Percentiles rank a stretch among this genome's conserved stretches.
Conservation (phyloP, 2,329 filamentous ascomycete species). For the Colletotrichum musae region DNA sequence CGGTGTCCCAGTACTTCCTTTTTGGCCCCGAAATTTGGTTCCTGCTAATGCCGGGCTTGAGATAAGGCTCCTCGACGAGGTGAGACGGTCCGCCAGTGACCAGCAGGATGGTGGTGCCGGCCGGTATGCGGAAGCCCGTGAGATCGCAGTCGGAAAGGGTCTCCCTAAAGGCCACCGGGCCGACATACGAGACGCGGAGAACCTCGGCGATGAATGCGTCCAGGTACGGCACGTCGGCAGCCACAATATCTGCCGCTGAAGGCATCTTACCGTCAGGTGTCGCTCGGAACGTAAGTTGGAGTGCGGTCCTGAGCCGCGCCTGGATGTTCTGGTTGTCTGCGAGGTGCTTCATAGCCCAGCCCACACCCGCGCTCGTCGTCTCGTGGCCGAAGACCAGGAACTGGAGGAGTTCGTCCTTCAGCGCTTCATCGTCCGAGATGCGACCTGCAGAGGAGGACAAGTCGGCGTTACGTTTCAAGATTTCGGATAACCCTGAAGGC, state of each 20-base stretch:
- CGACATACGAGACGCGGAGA: background rate
- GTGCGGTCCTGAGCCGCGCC: background rate
- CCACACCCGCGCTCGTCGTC: background rate
- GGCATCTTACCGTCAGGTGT: background rate
- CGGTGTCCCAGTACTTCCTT: background rate
- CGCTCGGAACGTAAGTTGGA: background rate
- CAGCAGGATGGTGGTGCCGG: background rate
- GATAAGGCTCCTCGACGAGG: background rate
- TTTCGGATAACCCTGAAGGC: background rate
- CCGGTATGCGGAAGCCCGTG: background rate
- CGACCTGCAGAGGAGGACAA: background rate
- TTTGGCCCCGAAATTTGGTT: background rate
- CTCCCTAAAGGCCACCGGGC: background rate
- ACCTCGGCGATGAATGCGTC: background rate
- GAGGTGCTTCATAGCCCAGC: conserved; percentile 2
- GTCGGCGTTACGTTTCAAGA: background rate
- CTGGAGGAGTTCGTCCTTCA: background rate
- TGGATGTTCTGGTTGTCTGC: conserved; percentile 4
- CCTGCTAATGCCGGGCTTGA: background rate
- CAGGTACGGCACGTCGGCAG: conserved; percentile 1
- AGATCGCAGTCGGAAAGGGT: background rate
- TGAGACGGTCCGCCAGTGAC: background rate
- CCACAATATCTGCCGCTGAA: background rate
- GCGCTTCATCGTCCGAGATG: background rate
- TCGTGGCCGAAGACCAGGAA: conserved; percentile 1